phyloP scores from a whole-genome alignment of 352 stramenopile species.

The Phytophthora idaei region DNA sequence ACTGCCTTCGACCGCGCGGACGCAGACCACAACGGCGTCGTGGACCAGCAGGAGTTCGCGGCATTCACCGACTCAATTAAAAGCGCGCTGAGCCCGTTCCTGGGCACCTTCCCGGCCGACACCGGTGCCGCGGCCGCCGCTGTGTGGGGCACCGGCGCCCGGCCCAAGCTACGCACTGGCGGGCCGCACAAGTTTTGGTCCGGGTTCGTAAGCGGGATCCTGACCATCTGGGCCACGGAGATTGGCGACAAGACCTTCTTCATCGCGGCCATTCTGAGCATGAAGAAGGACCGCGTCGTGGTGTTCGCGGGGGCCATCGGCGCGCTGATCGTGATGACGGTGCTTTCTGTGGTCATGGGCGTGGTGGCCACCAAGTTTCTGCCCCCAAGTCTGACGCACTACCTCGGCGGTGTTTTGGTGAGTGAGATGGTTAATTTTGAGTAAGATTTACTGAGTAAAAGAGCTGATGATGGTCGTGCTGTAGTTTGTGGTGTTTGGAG shows the following conservation, averaged over 20 bases:
- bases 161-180: constrained; percentile 42
- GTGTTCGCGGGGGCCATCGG: constrained; percentile 95
- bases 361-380: constrained; percentile 96
- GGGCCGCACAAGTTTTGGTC: constrained; percentile 83
- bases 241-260: constrained; percentile 99
- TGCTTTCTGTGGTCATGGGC: constrained; percentile 98
- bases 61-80: constrained; percentile 62
- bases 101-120: constrained; percentile 32
- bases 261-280: constrained; percentile 97
- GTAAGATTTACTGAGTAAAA: not conserved
- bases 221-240: constrained; percentile 98
- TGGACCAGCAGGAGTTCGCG: constrained; percentile 72
- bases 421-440: constrained; percentile 9
- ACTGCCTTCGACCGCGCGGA: constrained; percentile 71
- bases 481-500: constrained; percentile 97
- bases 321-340: constrained; percentile 97
- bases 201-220: constrained; percentile 88
- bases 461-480: constrained; percentile 19
- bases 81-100: constrained; percentile 57
- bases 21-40: constrained; percentile 69
- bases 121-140: constrained; percentile 14
- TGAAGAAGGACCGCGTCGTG: constrained; percentile 95
- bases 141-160: constrained; percentile 10
- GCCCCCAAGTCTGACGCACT: constrained; percentile 94
- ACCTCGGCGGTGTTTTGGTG: constrained; percentile 92